Evolutionary conservation across 2,329 filamentous ascomycete genomes (phyloP).

Genomic region (Herpotrichia juniperi): DNA sequence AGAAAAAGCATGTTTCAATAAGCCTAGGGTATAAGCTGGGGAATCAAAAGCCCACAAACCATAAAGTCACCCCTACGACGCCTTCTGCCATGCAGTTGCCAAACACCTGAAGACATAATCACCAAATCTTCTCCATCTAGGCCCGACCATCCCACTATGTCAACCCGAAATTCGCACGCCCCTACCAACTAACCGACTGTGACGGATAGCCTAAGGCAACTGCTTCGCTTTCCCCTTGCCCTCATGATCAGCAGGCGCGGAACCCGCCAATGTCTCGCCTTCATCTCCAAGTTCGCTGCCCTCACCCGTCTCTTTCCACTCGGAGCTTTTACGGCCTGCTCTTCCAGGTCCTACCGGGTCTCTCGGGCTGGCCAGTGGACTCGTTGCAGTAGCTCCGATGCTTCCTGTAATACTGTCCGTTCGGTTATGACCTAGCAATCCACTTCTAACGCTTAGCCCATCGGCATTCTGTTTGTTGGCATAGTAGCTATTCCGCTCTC

Average conservation of each 20-base stretch:
- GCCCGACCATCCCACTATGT: background rate
- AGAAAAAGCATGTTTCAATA: background rate
- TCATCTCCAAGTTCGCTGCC: slow-evolving; percentile 35
- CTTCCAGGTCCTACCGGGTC: slow-evolving; percentile 40
- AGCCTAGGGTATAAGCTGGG: slow-evolving; percentile 8
- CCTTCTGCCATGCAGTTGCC: background rate
- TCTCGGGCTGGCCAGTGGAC: slow-evolving; percentile 65
- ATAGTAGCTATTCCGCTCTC: slow-evolving; percentile 84
- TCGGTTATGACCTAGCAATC: slow-evolving; percentile 74
- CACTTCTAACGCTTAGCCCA: slow-evolving; percentile 79
- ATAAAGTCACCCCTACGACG: background rate
- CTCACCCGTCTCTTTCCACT: slow-evolving; percentile 43
- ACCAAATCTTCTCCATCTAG: background rate
- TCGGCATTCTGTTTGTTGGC: slow-evolving; percentile 65
- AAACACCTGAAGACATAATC: background rate
- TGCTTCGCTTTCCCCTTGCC: slow-evolving; percentile 17
- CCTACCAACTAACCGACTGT: background rate
- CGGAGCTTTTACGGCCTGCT: slow-evolving; percentile 40
- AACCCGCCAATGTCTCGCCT: slow-evolving; percentile 14
- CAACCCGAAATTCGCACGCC: background rate
- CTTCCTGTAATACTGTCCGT: slow-evolving; percentile 84
- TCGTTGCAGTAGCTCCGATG: slow-evolving; percentile 62
- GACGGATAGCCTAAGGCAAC: background rate
- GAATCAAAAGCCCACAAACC: slow-evolving; percentile 4
- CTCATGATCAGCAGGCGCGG: slow-evolving; percentile 13